Conservation (phyloP, 352 stramenopile species). For the Globisporangium spiculum region DNA sequence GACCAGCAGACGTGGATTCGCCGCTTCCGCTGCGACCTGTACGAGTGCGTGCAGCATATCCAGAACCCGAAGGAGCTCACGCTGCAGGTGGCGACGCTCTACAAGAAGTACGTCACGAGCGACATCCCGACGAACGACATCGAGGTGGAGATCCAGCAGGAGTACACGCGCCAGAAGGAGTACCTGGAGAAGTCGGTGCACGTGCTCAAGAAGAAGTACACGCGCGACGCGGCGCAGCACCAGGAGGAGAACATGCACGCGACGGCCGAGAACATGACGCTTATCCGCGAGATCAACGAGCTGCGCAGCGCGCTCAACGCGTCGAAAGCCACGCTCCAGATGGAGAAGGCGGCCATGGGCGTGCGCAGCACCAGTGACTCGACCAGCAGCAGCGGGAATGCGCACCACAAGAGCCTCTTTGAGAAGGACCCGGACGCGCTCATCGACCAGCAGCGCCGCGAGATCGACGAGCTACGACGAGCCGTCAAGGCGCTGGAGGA, state of each 20-base stretch:
- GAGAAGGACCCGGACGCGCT: conserved; percentile 50
- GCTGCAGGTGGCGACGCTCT: conserved; percentile 63
- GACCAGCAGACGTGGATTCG: conserved; percentile 66
- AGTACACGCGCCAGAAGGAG: conserved; percentile 91
- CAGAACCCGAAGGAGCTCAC: conserved; percentile 81
- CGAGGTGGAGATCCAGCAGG: conserved; percentile 68
- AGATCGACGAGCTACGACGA: conserved; percentile 78
- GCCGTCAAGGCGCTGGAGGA: conserved; percentile 76
- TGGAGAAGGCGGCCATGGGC: conserved; percentile 54
- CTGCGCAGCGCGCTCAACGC: conserved; percentile 73
- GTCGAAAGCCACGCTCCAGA: conserved; percentile 79
- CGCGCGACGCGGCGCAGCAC: conserved; percentile 64
- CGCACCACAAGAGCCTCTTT: conserved; percentile 20
- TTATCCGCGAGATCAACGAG: conserved; percentile 93
- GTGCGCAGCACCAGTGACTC: conserved; percentile 19
- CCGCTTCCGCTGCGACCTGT: conserved; percentile 85
- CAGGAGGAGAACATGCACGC: conserved; percentile 60
- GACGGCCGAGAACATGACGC: conserved; percentile 84
- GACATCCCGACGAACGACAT: conserved; percentile 44
- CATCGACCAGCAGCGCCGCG: conserved; percentile 48
- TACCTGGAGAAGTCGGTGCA: conserved; percentile 92
- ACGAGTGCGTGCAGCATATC: conserved; percentile 71
- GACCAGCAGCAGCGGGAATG: conserved; percentile 2
- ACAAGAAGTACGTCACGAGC: conserved; percentile 67
- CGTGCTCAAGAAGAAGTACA: conserved; percentile 86